A percentile compares a stretch with the other conserved stretches of the same genome.
phyloP scores from a whole-genome alignment of 192 early-diverging fungal genomes.

The Coemansia sp. region DNA sequence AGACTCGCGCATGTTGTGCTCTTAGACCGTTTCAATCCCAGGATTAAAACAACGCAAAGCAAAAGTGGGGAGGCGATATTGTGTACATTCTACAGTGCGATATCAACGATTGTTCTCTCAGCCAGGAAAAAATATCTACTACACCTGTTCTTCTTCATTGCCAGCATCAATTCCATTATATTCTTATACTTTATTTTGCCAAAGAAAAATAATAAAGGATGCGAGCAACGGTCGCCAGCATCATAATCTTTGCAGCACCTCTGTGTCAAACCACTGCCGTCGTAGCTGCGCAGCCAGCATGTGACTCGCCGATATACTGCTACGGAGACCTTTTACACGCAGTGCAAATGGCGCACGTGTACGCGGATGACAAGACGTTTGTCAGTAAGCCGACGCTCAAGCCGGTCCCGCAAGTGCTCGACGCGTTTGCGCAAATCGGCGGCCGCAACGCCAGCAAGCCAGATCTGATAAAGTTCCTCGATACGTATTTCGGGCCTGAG shows the following conservation, averaged over 20 bases:
- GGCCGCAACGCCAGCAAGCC: constrained; percentile 31
- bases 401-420: constrained; percentile 57
- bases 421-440: constrained; percentile 54
- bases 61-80: too few species aligned
- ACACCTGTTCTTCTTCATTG: too few species aligned
- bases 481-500: constrained; percentile 57
- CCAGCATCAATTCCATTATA: too few species aligned
- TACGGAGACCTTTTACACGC: constrained; percentile 60
- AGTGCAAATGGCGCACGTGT: constrained; percentile 64
- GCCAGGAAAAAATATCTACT: too few species aligned
- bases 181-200: neutral
- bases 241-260: neutral
- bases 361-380: constrained; percentile 72
- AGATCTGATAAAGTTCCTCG: constrained; percentile 55
- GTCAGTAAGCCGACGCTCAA: constrained; percentile 67
- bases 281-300: constrained; percentile 17
- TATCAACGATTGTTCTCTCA: too few species aligned
- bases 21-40: too few species aligned
- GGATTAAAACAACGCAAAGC: too few species aligned
- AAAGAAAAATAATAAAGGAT: neutral
- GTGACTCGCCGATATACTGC: constrained; percentile 71
- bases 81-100: too few species aligned
- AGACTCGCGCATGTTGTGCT: too few species aligned
- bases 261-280: neutral
- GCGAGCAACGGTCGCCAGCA: neutral